phyloP scores from a whole-genome alignment of 2,329 filamentous ascomycete genomes.

The Endocalyx cinctus region DNA sequence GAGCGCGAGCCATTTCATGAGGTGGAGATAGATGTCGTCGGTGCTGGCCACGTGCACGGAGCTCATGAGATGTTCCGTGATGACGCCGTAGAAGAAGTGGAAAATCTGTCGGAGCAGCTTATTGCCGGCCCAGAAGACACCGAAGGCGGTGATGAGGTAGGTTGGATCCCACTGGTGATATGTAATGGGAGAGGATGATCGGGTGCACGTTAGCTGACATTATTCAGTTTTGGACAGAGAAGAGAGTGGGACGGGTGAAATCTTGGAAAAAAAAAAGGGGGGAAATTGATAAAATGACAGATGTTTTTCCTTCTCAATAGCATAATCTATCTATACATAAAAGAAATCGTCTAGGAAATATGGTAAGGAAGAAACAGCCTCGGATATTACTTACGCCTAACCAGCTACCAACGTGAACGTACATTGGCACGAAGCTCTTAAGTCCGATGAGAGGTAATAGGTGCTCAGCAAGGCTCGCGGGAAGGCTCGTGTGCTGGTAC shows the following conservation, averaged over 20 bases:
- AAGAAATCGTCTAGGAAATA: no score
- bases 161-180: constrained; percentile 50
- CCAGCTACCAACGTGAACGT: constrained; percentile 38
- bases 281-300: no score
- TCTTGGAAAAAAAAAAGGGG: no score
- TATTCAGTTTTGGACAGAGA: no score
- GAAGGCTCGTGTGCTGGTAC: no score
- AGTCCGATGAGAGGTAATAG: constrained; percentile 42
- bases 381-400: no score
- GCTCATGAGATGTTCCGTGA: constrained; percentile 45
- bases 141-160: constrained; percentile 39
- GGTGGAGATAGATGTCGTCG: constrained; percentile 54
- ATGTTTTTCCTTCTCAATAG: no score
- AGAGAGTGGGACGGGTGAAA: no score
- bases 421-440: constrained; percentile 38
- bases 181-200: no score
- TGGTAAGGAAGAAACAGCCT: no score
- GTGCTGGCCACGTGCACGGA: constrained; percentile 48
- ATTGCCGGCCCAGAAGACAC: constrained; percentile 43
- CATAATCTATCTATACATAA: no score
- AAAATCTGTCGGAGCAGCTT: constrained; percentile 34
- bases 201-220: no score
- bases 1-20: constrained; percentile 54
- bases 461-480: constrained; percentile 28
- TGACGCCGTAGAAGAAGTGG: constrained; percentile 28